phyloP scores from a whole-genome alignment of 306 rosid species.

The Inga oerstediana region DNA sequence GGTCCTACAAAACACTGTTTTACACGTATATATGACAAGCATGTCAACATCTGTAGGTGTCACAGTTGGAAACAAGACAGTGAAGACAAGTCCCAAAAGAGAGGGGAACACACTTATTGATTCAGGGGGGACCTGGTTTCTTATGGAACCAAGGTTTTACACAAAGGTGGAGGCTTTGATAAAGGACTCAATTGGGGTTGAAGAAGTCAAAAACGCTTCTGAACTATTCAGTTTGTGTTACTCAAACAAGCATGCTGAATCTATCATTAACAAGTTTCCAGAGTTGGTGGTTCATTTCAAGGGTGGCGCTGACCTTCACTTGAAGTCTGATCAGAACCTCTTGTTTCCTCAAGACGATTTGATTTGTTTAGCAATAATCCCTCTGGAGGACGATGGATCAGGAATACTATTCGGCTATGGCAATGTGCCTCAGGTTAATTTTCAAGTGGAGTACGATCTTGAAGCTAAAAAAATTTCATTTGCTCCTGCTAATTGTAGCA shows the following conservation, averaged over 20 bases:
- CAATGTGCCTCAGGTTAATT: neutral
- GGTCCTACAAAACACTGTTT: too few relatives aligned
- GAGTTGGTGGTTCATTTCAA: conserved; percentile 8
- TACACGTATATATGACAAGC: neutral
- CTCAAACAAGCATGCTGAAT: neutral
- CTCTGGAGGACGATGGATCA: neutral
- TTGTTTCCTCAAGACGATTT: neutral
- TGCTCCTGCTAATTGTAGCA: neutral
- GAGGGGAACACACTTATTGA: conserved; percentile 16
- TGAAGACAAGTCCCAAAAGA: neutral
- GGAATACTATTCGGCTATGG: neutral
- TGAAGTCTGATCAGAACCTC: neutral
- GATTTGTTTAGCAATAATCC: neutral
- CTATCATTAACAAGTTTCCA: neutral
- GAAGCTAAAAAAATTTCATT: neutral
- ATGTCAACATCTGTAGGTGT: neutral
- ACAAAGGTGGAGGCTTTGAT: neutral
- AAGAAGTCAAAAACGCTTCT: neutral
- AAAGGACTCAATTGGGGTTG: neutral
- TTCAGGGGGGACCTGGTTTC: conserved; percentile 14
- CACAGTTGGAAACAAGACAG: neutral
- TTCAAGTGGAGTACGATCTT: conserved; percentile 10
- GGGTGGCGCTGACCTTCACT: neutral
- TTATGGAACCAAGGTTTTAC: neutral
- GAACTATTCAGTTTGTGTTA: neutral